Evolutionary conservation across 2,329 filamentous ascomycete species (phyloP).

Genomic region (Penicillium sp.): DNA sequence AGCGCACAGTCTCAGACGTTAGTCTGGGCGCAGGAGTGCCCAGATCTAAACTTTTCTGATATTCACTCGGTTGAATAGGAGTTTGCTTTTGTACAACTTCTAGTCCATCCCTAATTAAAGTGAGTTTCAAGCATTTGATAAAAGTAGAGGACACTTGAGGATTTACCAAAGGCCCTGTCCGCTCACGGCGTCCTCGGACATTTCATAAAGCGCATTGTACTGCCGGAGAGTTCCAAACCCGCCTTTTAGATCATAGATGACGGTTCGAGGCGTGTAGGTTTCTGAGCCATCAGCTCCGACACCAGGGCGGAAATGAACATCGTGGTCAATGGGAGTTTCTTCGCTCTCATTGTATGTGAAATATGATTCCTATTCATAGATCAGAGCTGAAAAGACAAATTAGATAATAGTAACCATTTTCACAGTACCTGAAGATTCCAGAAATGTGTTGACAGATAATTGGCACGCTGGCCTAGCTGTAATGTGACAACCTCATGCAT

Average conservation of each 20-base stretch:
- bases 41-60: constrained; percentile 76
- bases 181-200: constrained; percentile 39
- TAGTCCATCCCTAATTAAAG: constrained; percentile 59
- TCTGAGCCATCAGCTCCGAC: constrained; percentile 80
- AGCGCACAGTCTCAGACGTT: constrained; percentile 72
- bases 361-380: constrained; percentile 75
- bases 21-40: constrained; percentile 66
- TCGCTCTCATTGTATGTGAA: constrained; percentile 78
- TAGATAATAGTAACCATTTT: too few relatives aligned
- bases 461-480: constrained; percentile 89
- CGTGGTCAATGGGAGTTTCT: constrained; percentile 71
- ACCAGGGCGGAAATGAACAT: constrained; percentile 85
- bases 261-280: constrained; percentile 85
- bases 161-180: constrained; percentile 48
- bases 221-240: constrained; percentile 86
- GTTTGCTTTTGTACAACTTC: constrained; percentile 68
- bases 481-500: constrained; percentile 97
- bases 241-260: constrained; percentile 94
- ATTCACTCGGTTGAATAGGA: constrained; percentile 68
- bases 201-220: constrained; percentile 83
- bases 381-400: constrained; percentile 7
- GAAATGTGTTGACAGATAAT: constrained; percentile 93
- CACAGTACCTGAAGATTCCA: constrained; percentile 85
- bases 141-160: not conserved
- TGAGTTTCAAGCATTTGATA: not conserved